phyloP scores from a whole-genome alignment of 1,139 yeast species.

The Nakaseomyces nivariensis region DNA sequence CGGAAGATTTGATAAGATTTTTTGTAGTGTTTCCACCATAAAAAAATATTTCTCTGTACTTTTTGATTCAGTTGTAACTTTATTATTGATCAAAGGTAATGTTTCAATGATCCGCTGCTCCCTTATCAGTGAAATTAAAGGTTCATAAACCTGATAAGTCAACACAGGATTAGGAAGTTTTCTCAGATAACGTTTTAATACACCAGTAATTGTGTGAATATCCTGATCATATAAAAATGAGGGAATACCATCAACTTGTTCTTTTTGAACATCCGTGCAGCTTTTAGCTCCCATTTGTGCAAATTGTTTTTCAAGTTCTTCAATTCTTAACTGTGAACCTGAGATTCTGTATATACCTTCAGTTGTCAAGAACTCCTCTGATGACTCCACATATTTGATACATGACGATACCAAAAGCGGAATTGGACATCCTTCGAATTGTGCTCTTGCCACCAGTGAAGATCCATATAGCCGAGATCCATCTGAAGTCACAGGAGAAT shows the following conservation, averaged over 20 bases:
- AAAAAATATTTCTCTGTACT: conserved; percentile 7
- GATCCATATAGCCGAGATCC: conserved; percentile 18
- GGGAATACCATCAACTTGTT: background rate
- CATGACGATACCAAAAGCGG: conserved; percentile 71
- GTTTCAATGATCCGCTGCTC: conserved; percentile 27
- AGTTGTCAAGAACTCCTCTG: conserved; percentile 47
- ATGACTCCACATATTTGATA: conserved; percentile 61
- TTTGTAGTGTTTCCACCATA: conserved; percentile 29
- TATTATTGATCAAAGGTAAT: background rate
- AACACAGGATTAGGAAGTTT: conserved; percentile 80
- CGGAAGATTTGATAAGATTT: conserved; percentile 44
- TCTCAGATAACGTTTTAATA: conserved; percentile 76
- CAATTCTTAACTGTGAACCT: conserved; percentile 60
- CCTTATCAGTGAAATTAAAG: conserved; percentile 44
- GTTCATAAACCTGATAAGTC: conserved; percentile 58
- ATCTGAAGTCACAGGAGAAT: conserved; percentile 10
- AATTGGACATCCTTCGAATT: conserved; percentile 48
- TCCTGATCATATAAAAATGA: conserved; percentile 41
- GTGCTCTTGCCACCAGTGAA: conserved; percentile 47
- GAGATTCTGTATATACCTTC: conserved; percentile 91
- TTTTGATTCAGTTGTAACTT: background rate
- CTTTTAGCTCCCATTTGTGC: conserved; percentile 4
- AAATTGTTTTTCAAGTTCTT: conserved; percentile 29
- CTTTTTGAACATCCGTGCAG: conserved; percentile 1
- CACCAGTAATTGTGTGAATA: conserved; percentile 78